Evolutionary conservation across 2,329 filamentous ascomycete genomes (phyloP).

Genomic region (Didymella glomerata): DNA sequence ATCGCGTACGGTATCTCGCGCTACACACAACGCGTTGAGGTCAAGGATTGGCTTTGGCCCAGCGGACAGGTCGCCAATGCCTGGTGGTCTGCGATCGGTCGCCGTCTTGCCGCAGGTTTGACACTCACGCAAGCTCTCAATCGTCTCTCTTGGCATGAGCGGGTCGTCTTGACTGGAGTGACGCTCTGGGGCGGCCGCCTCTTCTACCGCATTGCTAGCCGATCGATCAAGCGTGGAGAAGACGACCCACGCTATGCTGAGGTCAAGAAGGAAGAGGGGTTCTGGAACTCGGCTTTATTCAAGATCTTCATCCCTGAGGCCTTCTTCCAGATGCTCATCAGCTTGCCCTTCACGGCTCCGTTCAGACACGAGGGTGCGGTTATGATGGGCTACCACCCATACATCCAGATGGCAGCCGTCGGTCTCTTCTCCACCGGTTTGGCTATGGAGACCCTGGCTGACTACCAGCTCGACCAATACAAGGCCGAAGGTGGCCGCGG

Average conservation of each 20-base stretch:
- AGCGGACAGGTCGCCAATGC: slow-evolving; percentile 64
- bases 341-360: slow-evolving; percentile 65
- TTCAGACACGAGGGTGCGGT: slow-evolving; percentile 58
- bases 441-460: slow-evolving; percentile 64
- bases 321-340: slow-evolving; percentile 64
- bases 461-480: slow-evolving; percentile 64
- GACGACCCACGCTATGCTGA: slow-evolving; percentile 66
- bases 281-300: slow-evolving; percentile 66
- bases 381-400: slow-evolving; percentile 49
- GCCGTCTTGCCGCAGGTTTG: slow-evolving; percentile 58
- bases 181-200: slow-evolving; percentile 66
- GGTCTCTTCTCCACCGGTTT: slow-evolving; percentile 66
- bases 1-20: slow-evolving; percentile 62
- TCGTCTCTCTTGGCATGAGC: slow-evolving; percentile 63
- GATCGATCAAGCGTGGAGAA: slow-evolving; percentile 59
- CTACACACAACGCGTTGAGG: slow-evolving; percentile 63
- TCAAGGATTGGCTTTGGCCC: slow-evolving; percentile 70
- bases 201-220: slow-evolving; percentile 62
- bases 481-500: slow-evolving; percentile 53
- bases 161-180: slow-evolving; percentile 64
- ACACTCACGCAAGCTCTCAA: slow-evolving; percentile 58
- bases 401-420: slow-evolving; percentile 56
- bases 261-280: slow-evolving; percentile 61
- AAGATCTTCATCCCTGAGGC: slow-evolving; percentile 66
- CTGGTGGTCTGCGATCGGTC: slow-evolving; percentile 67